Evolutionary conservation across 208 protist species (phyloP), one percentile per base, ranked within the genome.

Genomic region (Spongospora subterranea): DNA sequence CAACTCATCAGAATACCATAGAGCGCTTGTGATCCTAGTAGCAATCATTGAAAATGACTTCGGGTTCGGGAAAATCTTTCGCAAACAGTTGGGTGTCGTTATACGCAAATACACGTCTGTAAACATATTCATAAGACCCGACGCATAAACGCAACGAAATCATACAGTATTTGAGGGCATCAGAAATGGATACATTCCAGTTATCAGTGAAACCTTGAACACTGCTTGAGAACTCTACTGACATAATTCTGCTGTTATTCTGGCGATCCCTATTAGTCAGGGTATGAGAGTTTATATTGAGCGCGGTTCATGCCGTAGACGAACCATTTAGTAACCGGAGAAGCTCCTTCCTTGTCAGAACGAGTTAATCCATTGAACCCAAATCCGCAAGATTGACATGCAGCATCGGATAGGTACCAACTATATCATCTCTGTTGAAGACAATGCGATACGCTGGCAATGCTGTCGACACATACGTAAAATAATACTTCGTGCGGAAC

Each of bases 81-180:
- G 6, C 6, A 82, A 82, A 35, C 17, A 43, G 6, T 35, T 43
- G 17, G 71, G 71, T 20, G 35, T 82, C n/a, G 6, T 6, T 13
- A 82, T 6, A 40, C 71, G 71, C 17, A 82, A 82, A 43, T 82
- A 82, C 6, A 82, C n/a, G 71, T 82, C 71, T 82, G 71, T 20
- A n/a, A 13, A 35, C 6, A 60, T 29, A 6, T 24, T 60, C 13
- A 60, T 29, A 29, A 6, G 24, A 60, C 50, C 13, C 24, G 71
- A 82, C 71, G 35, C 17, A 82, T 43, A n/a, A 20, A 43, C n/a
- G n/a, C n/a, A 39, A n/a, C 71, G 35, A 82, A 35, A 6, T 43
- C 71, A 6, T 82, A 82, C 71, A 82, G n/a, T 82, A 82, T 82
- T 82, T 82, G 17, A 82, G 71, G n/a, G 11, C 6, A 43, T 82